Base-by-base conservation (phyloP, 1,284 basidiomycete genomes). In the Cutaneotrichosporon daszewskae region DNA sequence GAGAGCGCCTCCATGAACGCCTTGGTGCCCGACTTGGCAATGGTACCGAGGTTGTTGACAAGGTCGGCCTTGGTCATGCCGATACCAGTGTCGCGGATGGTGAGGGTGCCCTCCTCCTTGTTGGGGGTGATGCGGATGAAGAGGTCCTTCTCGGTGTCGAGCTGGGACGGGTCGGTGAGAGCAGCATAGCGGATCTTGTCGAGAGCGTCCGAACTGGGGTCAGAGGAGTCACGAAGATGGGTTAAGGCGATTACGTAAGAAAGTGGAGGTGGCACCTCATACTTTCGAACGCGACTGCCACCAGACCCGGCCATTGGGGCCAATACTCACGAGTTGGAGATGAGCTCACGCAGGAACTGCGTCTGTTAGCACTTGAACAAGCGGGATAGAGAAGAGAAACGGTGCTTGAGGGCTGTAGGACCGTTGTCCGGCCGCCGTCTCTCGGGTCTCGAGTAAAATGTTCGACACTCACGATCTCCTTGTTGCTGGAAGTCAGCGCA, bases 201-300 rank as follows among this genome's bases (percentile, higher is more conserved):
- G 72, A 95, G 81, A 41, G 92, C 91, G 82, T 96, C 92, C 51
- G 89, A 92, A n/a, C n/a, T n/a, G n/a, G n/a, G n/a, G n/a, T n/a
- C n/a, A n/a, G n/a, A n/a, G n/a, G n/a, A n/a, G n/a, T n/a, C n/a
- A n/a, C n/a, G n/a, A n/a, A n/a, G n/a, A n/a, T n/a, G n/a, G n/a
- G n/a, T n/a, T 14, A 23, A 16, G 14, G 27, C 23, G 11, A 39
- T 27, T 16, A 31, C 13, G 13, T 16, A 10, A 16, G 22, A 36
- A 7, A n/a, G 9, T 4, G 10, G 5, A 6, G 14, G 33, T 5
- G 7, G n/a, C 12, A 16, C 19, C 12, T 7, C 7, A 22, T 11
- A 35, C 20, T 14, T 25, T 29, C 14, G 26, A 27, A 20, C 31
- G 5, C 28, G 11, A 16, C 14, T 29, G 28, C 28, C 28, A 29